phyloP scores from a whole-genome alignment of 2,329 filamentous ascomycete species.

The Penicillium sp. region DNA sequence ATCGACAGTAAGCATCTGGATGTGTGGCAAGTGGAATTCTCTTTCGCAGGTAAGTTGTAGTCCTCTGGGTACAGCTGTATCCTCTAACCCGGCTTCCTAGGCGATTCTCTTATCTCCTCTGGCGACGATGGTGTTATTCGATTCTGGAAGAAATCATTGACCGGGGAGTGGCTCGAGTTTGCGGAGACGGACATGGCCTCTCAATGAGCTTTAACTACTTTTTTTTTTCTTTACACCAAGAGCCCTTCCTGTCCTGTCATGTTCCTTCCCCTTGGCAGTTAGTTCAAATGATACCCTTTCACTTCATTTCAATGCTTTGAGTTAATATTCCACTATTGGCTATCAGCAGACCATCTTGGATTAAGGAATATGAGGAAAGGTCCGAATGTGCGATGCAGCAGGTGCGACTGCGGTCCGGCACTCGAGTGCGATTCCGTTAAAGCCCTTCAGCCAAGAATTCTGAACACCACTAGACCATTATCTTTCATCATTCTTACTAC shows the following conservation, averaged over 20 bases:
- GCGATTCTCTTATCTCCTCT: conserved; percentile 43
- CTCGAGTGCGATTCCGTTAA: neutral
- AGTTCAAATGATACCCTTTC: conserved; percentile 22
- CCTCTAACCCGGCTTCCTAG: conserved; percentile 21
- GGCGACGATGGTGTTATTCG: conserved; percentile 42
- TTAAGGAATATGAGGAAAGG: too few species aligned
- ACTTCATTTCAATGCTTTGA: conserved; percentile 1
- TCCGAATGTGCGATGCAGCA: conserved; percentile 4
- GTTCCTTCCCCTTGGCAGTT: neutral
- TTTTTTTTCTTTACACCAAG: neutral
- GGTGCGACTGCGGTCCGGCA: conserved; percentile 7
- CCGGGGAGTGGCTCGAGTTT: conserved; percentile 45
- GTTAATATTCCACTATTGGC: neutral
- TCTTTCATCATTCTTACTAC: conserved; percentile 20
- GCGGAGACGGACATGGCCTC: conserved; percentile 41
- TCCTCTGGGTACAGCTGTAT: neutral
- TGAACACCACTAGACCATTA: neutral
- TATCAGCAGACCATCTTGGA: neutral
- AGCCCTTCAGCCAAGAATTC: neutral
- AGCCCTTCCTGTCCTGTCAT: neutral
- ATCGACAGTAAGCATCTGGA: conserved; percentile 44
- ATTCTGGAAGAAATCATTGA: conserved; percentile 43
- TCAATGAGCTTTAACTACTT: conserved; percentile 19
- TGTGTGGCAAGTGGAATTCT: conserved; percentile 45
- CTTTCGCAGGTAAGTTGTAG: conserved; percentile 36